A percentile compares a stretch with the other conserved stretches of the same genome.
Evolutionary conservation across 108 stramenopile species (phyloP).

Genomic region (Cyclotella baltica): DNA sequence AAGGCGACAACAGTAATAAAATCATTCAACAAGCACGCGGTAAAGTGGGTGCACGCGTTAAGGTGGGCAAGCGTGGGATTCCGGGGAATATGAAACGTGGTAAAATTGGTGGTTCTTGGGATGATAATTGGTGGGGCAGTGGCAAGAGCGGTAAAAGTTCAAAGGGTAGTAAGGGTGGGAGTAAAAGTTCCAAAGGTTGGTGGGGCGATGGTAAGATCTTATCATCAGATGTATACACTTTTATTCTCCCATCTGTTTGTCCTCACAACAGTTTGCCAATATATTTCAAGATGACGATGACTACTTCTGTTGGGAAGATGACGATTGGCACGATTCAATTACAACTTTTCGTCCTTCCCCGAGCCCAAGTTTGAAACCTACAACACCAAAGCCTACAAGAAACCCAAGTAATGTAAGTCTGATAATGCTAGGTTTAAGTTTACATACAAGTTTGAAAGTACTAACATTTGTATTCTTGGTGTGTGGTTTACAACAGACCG

Average conservation of each 20-base stretch:
- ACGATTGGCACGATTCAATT: constrained; percentile 8
- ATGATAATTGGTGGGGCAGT: not conserved
- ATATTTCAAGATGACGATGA: no score
- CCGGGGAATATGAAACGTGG: not conserved
- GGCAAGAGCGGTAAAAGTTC: not conserved
- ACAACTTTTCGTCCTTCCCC: not conserved
- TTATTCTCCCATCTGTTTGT: not conserved
- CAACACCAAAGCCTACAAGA: constrained; percentile 3
- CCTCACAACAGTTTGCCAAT: not conserved
- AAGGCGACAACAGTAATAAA: not conserved
- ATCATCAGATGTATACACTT: no score
- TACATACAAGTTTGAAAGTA: not conserved
- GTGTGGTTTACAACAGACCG: not conserved
- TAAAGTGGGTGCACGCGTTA: not conserved
- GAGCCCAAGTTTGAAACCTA: not conserved
- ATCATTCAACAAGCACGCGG: not conserved
- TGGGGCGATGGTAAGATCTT: not conserved
- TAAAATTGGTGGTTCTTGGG: no score
- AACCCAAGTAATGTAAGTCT: not conserved
- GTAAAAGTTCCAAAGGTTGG: not conserved
- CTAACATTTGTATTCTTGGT: not conserved
- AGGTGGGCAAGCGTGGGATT: not conserved
- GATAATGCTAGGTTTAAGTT: no score
- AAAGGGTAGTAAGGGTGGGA: constrained; percentile 6
- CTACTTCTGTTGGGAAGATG: constrained; percentile 1